A percentile compares a stretch with the other conserved stretches of the same genome.
Conservation (phyloP, 805 yeast species). For the Starmerella vitae region DNA sequence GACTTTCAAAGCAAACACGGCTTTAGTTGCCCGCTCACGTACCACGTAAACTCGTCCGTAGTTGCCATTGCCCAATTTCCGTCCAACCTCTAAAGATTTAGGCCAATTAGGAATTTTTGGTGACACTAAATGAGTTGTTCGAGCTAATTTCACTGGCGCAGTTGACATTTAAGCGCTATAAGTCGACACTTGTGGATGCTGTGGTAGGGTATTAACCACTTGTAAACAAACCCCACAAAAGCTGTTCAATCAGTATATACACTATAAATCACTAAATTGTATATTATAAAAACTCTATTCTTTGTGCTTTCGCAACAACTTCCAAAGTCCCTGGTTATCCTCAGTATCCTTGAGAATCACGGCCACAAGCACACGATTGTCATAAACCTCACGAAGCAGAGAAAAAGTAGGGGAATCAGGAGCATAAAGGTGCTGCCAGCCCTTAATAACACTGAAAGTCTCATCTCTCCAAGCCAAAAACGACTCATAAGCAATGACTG, state of each 20-base stretch:
- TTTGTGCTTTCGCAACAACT: slow-evolving; percentile 4
- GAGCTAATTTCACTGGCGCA: too few species aligned
- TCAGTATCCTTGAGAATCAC: slow-evolving; percentile 39
- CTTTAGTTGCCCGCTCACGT: slow-evolving; percentile 58
- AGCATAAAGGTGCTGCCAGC: slow-evolving; percentile 78
- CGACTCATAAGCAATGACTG: slow-evolving; percentile 82
- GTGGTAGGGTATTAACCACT: too few species aligned
- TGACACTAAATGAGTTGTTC: too few species aligned
- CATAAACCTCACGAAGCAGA: slow-evolving; percentile 47
- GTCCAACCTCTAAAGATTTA: slow-evolving; percentile 49
- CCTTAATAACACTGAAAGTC: slow-evolving; percentile 78
- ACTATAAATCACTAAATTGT: too few species aligned
- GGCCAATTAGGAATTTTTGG: too few species aligned
- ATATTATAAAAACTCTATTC: too few species aligned
- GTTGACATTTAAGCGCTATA: too few species aligned
- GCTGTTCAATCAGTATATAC: too few species aligned
- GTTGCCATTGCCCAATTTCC: slow-evolving; percentile 81
- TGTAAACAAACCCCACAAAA: not conserved
- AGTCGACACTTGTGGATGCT: too few species aligned
- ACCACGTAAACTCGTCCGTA: slow-evolving; percentile 89
- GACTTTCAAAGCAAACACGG: slow-evolving; percentile 77
- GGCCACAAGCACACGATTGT: slow-evolving; percentile 63
- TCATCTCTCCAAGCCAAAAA: slow-evolving; percentile 95
- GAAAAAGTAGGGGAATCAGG: slow-evolving; percentile 38
- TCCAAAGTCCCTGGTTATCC: slow-evolving; percentile 15